phyloP scores from a whole-genome alignment of 2,329 filamentous ascomycete genomes.

The Chlorencoelia australis region DNA sequence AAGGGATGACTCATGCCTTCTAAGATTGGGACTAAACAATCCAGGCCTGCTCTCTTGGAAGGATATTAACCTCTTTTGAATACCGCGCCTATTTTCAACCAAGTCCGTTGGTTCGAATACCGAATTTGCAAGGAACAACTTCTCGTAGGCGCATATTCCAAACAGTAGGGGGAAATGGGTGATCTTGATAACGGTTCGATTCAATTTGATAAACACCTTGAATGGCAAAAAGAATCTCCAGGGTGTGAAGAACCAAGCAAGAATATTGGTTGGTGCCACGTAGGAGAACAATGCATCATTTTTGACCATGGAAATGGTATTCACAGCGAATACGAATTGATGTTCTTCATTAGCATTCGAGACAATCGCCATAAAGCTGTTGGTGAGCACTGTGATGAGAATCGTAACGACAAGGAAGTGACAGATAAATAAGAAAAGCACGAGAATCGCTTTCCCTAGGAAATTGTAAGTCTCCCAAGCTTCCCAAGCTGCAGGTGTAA shows the following conservation, averaged over 20 bases:
- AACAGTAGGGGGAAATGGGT: slow-evolving; percentile 86
- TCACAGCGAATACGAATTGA: slow-evolving; percentile 87
- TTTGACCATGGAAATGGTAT: slow-evolving; percentile 96
- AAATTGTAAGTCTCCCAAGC: slow-evolving; percentile 66
- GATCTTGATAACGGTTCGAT: slow-evolving; percentile 82
- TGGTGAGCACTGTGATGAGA: slow-evolving; percentile 88
- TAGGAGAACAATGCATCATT: slow-evolving; percentile 96
- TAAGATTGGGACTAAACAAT: slow-evolving; percentile 62
- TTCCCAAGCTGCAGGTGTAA: slow-evolving; percentile 91
- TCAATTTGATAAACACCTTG: slow-evolving; percentile 71
- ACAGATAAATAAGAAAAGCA: slow-evolving; percentile 82
- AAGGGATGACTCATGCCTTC: slow-evolving; percentile 76
- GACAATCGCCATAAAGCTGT: slow-evolving; percentile 91
- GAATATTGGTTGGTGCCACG: slow-evolving; percentile 79
- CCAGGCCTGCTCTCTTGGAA: slow-evolving; percentile 44
- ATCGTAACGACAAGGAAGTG: slow-evolving; percentile 95
- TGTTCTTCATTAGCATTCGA: slow-evolving; percentile 92
- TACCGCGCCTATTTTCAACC: slow-evolving; percentile 57
- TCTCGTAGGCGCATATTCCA: slow-evolving; percentile 80
- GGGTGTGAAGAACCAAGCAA: slow-evolving; percentile 83
- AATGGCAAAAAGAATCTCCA: slow-evolving; percentile 73
- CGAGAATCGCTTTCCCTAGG: slow-evolving; percentile 66
- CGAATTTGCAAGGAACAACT: slow-evolving; percentile 60
- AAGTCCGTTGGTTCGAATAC: slow-evolving; percentile 79
- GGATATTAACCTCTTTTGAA: slow-evolving; percentile 41